Percentiles rank a stretch among this genome's conserved stretches.
Evolutionary conservation across 106 monocot species (phyloP).

Genomic region (Ottelia alismoides): DNA sequence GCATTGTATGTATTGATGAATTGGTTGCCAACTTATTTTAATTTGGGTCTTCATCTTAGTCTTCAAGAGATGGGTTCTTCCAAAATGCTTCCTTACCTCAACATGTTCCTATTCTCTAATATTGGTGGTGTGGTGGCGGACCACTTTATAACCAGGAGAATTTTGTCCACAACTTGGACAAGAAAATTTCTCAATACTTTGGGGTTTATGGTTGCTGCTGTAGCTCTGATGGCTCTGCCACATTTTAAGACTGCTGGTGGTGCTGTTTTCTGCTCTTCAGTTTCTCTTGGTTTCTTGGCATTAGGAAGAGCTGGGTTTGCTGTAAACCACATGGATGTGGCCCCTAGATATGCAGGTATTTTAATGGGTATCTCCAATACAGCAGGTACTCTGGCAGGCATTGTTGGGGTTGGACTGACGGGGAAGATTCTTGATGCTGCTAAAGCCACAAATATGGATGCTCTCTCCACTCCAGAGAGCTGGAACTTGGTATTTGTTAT

Average conservation of each 20-base stretch:
- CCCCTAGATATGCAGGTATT: constrained; percentile 68
- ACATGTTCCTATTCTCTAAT: constrained; percentile 78
- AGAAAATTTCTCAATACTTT: constrained; percentile 54
- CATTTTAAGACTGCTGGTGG: constrained; percentile 32
- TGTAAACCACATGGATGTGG: constrained; percentile 77
- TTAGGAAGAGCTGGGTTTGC: constrained; percentile 68
- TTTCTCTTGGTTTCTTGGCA: constrained; percentile 63
- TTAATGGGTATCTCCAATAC: constrained; percentile 80
- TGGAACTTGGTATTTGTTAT: constrained; percentile 43
- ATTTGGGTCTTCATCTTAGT: no score
- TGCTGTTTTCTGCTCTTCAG: constrained; percentile 45
- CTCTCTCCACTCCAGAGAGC: constrained; percentile 23
- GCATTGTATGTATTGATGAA: no score
- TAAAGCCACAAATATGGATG: constrained; percentile 31
- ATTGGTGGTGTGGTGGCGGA: no score
- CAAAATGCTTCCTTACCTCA: constrained; percentile 65
- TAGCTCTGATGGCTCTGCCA: constrained; percentile 48
- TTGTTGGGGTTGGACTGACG: constrained; percentile 66
- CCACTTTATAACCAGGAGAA: constrained; percentile 46
- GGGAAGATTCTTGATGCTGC: constrained; percentile 50
- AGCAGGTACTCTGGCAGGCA: constrained; percentile 64
- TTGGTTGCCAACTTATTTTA: no score
- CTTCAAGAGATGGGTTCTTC: constrained; percentile 79
- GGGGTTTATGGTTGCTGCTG: constrained; percentile 48
- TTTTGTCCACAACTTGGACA: constrained; percentile 42